A percentile compares a stretch with the other conserved stretches of the same genome.
These are phyloP conservation scores for Pythium aphanidermatum DNA, from an alignment of 352 stramenopile species.

Conservation along the genomic window DNA sequence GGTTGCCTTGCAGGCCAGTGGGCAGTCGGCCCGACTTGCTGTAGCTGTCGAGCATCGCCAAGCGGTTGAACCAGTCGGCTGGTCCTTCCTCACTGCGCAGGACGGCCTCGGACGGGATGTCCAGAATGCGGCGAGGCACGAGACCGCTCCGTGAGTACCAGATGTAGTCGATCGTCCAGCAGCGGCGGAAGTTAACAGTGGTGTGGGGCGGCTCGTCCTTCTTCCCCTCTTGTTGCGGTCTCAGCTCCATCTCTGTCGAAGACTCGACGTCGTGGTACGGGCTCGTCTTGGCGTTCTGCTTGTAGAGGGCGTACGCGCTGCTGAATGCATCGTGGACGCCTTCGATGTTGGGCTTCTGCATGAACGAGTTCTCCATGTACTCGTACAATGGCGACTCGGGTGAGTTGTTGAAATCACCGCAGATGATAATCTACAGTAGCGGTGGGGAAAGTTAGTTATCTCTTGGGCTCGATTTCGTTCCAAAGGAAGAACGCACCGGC, in stretches of 20 bases:
- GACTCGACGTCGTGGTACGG: slow-evolving; percentile 17
- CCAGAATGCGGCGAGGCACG: slow-evolving; percentile 50
- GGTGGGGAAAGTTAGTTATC: no score
- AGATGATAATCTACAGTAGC: slow-evolving; percentile 63
- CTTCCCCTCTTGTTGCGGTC: slow-evolving; percentile 29
- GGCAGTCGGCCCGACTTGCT: slow-evolving; percentile 54
- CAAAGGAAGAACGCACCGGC: no score
- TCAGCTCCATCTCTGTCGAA: slow-evolving; percentile 20
- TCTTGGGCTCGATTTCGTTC: no score
- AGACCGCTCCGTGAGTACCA: slow-evolving; percentile 76
- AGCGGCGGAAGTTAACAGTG: slow-evolving; percentile 81
- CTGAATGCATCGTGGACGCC: slow-evolving; percentile 57
- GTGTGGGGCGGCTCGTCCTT: slow-evolving; percentile 77
- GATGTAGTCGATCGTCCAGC: slow-evolving; percentile 88
- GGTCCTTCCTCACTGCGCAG: slow-evolving; percentile 71
- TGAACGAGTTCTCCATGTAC: slow-evolving; percentile 86
- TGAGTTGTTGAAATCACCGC: slow-evolving; percentile 87
- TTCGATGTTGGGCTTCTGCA: slow-evolving; percentile 77
- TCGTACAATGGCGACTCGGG: slow-evolving; percentile 79
- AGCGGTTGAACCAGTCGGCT: slow-evolving; percentile 66
- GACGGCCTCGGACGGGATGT: slow-evolving; percentile 65
- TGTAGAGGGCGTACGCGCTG: slow-evolving; percentile 70
- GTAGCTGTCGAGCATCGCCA: slow-evolving; percentile 67
- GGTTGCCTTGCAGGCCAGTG: slow-evolving; percentile 64
- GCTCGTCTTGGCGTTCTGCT: slow-evolving; percentile 35